phyloP scores from a whole-genome alignment of 345 rosid genomes.

The Lenwebbia sp. region DNA sequence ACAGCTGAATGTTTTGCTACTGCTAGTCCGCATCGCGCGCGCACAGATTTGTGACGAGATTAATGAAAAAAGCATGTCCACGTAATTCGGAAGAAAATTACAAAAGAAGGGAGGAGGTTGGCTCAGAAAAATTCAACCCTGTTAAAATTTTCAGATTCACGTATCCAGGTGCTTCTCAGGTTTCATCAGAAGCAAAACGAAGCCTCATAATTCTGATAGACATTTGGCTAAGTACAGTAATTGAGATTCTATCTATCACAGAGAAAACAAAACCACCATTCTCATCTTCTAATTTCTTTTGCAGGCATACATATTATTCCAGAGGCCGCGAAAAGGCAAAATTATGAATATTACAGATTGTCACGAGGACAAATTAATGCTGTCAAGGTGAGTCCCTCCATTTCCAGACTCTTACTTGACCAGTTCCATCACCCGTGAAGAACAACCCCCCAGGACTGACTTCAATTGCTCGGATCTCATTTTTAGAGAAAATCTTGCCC shows the following conservation, averaged over 20 bases:
- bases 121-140: not conserved
- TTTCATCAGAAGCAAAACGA: not conserved
- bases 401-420: conserved; percentile 89
- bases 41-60: not conserved
- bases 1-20: not conserved
- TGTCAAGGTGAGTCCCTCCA: conserved; percentile 25
- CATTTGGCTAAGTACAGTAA: not conserved
- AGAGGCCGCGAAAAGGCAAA: not conserved
- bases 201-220: not conserved
- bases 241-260: not conserved
- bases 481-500: conserved; percentile 77
- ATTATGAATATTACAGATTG: not conserved
- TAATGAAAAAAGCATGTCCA: not conserved
- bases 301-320: not conserved
- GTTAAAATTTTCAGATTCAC: not conserved
- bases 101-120: not conserved
- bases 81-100: not conserved
- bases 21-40: not conserved
- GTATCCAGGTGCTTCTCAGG: not conserved
- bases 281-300: conserved; percentile 5
- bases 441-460: conserved; percentile 77
- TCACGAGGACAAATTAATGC: not conserved
- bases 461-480: conserved; percentile 77
- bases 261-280: conserved; percentile 4
- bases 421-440: conserved; percentile 92